These are phyloP conservation scores for Anisodus acutangulus DNA, from an alignment of 257 asterid genomes.

Conservation along the genomic window DNA sequence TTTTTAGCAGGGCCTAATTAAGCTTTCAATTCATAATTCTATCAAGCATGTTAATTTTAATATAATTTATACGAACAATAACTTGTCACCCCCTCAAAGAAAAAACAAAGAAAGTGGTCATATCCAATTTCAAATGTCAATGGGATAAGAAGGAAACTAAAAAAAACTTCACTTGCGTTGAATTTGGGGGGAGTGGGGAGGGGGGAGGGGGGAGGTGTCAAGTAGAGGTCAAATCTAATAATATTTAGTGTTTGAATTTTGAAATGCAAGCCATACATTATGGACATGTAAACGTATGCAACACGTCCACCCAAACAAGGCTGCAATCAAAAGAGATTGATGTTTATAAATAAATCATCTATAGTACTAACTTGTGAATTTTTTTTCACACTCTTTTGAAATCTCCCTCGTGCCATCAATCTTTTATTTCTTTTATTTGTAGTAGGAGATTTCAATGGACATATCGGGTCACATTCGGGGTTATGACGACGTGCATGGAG, in stretches of 20 bases:
- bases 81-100: background rate
- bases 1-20: background rate
- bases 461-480: too few relatives aligned
- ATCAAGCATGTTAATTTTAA: background rate
- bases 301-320: slow-evolving; percentile 30
- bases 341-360: background rate
- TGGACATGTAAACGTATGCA: slow-evolving; percentile 23
- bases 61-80: background rate
- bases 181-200: background rate
- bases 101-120: background rate
- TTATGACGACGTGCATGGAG: too few relatives aligned
- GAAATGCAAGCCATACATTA: background rate
- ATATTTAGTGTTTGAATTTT: background rate
- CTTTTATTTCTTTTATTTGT: background rate
- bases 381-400: background rate
- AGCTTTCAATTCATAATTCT: background rate
- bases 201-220: background rate
- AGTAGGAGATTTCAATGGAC: too few relatives aligned
- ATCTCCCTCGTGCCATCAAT: background rate
- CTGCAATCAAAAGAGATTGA: slow-evolving; percentile 20
- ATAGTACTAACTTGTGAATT: background rate
- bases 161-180: background rate
- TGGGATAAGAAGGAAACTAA: slow-evolving; percentile 4
- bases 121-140: background rate
- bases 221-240: slow-evolving; percentile 30